These are phyloP conservation scores for Pyricularia sp. DNA, from an alignment of 2,329 filamentous ascomycete genomes.

Conservation along the genomic window DNA sequence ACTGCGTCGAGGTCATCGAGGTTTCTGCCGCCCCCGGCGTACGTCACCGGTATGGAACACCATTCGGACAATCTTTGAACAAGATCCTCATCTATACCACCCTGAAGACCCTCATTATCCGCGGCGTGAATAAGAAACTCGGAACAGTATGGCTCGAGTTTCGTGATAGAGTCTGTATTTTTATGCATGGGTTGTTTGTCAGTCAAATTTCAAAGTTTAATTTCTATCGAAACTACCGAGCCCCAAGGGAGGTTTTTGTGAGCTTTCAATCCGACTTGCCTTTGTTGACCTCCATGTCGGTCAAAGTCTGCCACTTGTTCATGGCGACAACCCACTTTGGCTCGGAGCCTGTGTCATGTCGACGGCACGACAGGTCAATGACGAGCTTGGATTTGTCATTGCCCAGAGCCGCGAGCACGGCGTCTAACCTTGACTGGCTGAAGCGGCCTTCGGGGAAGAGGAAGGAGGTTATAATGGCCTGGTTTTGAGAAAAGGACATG, in stretches of 20 bases:
- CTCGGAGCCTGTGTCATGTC: constrained; percentile 31
- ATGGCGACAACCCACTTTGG: constrained; percentile 92
- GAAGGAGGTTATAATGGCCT: constrained; percentile 96
- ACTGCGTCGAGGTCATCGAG: constrained; percentile 78
- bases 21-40: constrained; percentile 84
- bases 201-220: not conserved
- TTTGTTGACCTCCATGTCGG: constrained; percentile 86
- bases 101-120: constrained; percentile 89
- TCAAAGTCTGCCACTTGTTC: constrained; percentile 98
- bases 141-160: constrained; percentile 83
- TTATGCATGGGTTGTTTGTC: not conserved
- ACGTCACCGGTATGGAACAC: constrained; percentile 90
- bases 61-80: constrained; percentile 70
- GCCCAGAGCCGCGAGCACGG: constrained; percentile 62
- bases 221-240: not conserved
- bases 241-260: not conserved
- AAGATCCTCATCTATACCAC: constrained; percentile 79
- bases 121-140: constrained; percentile 97
- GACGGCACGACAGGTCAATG: constrained; percentile 87
- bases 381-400: constrained; percentile 75
- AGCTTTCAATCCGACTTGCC: constrained; percentile 39
- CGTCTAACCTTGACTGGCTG: constrained; percentile 64
- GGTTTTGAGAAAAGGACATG: constrained; percentile 13
- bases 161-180: constrained; percentile 61
- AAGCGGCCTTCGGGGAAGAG: constrained; percentile 82